A percentile compares a stretch with the other conserved stretches of the same genome.
These are phyloP conservation scores for Codiaeum variegatum DNA, from an alignment of 441 rosid species.

Conservation along the genomic window DNA sequence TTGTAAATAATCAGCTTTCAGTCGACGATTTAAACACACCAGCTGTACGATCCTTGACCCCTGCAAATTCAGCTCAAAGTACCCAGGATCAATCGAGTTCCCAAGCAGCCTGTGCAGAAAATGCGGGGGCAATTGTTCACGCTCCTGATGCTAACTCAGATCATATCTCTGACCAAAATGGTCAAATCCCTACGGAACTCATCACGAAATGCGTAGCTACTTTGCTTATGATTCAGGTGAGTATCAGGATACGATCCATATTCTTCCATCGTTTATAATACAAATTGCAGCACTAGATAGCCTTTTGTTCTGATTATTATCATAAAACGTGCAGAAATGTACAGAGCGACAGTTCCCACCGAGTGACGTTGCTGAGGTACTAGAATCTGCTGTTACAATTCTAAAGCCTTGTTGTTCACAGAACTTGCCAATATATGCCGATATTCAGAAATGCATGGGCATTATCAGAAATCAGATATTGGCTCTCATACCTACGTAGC, in stretches of 20 bases:
- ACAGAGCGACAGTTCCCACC: constrained; percentile 94
- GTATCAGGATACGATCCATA: neutral
- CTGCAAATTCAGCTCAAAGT: constrained; percentile 30
- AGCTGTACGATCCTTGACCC: constrained; percentile 29
- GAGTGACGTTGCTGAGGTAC: constrained; percentile 78
- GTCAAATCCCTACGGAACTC: constrained; percentile 68
- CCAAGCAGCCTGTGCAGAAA: constrained; percentile 26
- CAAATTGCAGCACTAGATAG: neutral
- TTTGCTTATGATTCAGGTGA: constrained; percentile 86
- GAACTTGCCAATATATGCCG: constrained; percentile 79
- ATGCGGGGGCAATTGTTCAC: constrained; percentile 27
- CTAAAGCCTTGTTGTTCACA: constrained; percentile 78
- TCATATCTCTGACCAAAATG: constrained; percentile 36
- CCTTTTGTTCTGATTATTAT: neutral
- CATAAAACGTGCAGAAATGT: constrained; percentile 63
- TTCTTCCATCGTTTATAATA: neutral
- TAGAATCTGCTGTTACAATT: constrained; percentile 73
- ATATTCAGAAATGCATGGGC: constrained; percentile 95
- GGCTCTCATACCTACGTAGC: constrained; percentile 74
- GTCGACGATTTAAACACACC: constrained; percentile 49
- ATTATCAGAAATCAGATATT: constrained; percentile 86
- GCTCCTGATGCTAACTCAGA: constrained; percentile 31
- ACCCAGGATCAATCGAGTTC: constrained; percentile 41
- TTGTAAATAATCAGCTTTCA: constrained; percentile 58
- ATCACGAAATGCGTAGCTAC: constrained; percentile 86